Evolutionary conservation across 2,329 filamentous ascomycete genomes (phyloP), one percentile per base, ranked within the genome.

Genomic region (Trichophyton equinum): DNA sequence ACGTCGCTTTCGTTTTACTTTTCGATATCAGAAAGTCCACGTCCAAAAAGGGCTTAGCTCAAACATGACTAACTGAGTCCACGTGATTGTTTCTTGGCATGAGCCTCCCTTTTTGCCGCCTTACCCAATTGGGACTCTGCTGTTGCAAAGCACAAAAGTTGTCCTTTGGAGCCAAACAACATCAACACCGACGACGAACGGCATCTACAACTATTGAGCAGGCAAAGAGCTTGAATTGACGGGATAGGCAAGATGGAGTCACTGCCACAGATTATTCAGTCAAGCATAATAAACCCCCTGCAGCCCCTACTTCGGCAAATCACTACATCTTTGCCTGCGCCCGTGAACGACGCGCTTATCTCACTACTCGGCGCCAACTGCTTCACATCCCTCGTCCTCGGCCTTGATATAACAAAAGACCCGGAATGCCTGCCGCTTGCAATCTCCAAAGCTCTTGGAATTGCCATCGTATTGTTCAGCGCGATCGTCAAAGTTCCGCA

Each of bases 401-500:
- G 96, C 70, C 81, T 99, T 71, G 87, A 95, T 76, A 72, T 80
- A 59, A 79, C 87, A 68, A 82, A 84, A 65, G 83, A 90, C 70
- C 81, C 83, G 4, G 84, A 83, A 62, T 99, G 94, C 79, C 77
- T 96, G 68, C 94, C 94, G 72, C 85, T 96, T 58, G 91, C 85
- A 67, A 82, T 97, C 71, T 95, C 89, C 70, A 99, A 99, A 78
- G 90, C 82, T 2, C 85, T 99, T 15, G 92, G 94, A 61, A 86
- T 97, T 67, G 94, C 86, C 73, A 99, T 99, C 76, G 91, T 99
- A 71, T 87, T 82, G 67, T 90, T 91, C 59, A 91, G 88, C 30
- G 86, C 89, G 60, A 85, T 97, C 68, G 91, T 99, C 79, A 99
- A 99, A 78, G 85, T 99, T 27, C 94, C 94, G 0, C 94, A 99